These are phyloP conservation scores for Crithidia mellificae DNA, from an alignment of 208 protist genomes.

Conservation along the genomic window DNA sequence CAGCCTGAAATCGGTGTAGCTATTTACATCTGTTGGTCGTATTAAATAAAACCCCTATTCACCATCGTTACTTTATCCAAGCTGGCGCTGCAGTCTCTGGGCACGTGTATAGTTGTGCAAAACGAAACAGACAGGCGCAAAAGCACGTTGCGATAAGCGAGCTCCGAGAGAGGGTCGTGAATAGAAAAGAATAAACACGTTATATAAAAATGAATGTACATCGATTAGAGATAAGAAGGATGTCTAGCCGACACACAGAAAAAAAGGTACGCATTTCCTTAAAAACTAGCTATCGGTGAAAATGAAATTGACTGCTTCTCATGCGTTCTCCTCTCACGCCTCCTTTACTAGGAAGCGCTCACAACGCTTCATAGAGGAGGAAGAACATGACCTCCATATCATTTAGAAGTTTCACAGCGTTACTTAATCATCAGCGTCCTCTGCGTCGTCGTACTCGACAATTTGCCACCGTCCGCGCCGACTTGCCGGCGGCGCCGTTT, in stretches of 20 bases:
- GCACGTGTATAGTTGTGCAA: conserved; percentile 10
- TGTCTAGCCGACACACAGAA: no score
- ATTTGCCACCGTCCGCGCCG: conserved; percentile 68
- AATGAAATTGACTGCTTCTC: no score
- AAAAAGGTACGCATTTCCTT: no score
- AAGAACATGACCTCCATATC: neutral
- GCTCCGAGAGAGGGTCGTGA: neutral
- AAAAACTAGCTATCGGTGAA: no score
- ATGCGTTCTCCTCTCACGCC: no score
- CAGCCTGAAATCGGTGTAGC: neutral
- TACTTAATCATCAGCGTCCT: conserved; percentile 27
- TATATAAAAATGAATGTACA: no score
- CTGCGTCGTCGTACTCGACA: conserved; percentile 77
- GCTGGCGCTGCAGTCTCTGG: neutral
- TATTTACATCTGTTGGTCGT: neutral
- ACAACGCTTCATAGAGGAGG: neutral
- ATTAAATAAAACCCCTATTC: no score
- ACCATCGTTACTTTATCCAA: no score
- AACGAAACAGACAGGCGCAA: neutral
- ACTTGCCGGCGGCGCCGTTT: conserved; percentile 26
- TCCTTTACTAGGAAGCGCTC: no score
- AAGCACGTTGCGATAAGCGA: no score
- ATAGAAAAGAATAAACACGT: no score
- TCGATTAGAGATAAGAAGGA: no score
- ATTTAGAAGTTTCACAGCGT: neutral